Base-by-base conservation (phyloP, 306 rosid species). In the Vigna unguiculata region DNA sequence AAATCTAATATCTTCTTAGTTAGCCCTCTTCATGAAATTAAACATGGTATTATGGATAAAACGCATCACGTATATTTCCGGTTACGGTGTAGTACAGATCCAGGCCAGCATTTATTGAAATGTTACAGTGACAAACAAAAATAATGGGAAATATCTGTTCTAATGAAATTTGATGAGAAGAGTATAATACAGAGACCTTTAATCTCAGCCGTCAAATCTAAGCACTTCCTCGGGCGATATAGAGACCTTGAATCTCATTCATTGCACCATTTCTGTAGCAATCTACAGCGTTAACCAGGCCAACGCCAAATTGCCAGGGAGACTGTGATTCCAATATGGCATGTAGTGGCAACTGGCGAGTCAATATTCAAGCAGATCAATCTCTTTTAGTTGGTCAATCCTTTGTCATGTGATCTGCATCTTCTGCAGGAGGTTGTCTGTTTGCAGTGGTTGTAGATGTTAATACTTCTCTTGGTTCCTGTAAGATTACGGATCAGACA, bases 391-490 rank as follows among this genome's bases (percentile, higher is more conserved):
- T 45, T 17, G 74, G 58, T 90, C 85, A 84, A 74, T 86, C 84
- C 87, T 77, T 78, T 61, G 82, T 66, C 78, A 65, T 81, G 9
- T 43, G 75, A 64, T 76, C 61, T 19, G 83, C 7, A 24, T 81
- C 88, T 83, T 94, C 96, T 58, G 51, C 88, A 6, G 89, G 81
- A 75, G 51, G 46, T 45, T 80, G 82, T 54, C 57, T 85, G 57
- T 86, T 90, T 49, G 80, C 47, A 40, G 86, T 38, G 28, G 82
- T 78, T 1, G 80, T 34, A 67, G 84, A 67, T 72, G 86, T 71
- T 59, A 81, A 75, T 78, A 77, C 80, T 59, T 91, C 91, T 61
- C 75, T 83, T 20, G 87, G 73, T 69, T 83, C 96, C 97, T 94
- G 96, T 48, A 82, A 85, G 57, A 79, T 78, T 20, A 54, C 48